Evolutionary conservation across 768 basidiomycete genomes (phyloP).

Genomic region (Xanthoconium purpureum): DNA sequence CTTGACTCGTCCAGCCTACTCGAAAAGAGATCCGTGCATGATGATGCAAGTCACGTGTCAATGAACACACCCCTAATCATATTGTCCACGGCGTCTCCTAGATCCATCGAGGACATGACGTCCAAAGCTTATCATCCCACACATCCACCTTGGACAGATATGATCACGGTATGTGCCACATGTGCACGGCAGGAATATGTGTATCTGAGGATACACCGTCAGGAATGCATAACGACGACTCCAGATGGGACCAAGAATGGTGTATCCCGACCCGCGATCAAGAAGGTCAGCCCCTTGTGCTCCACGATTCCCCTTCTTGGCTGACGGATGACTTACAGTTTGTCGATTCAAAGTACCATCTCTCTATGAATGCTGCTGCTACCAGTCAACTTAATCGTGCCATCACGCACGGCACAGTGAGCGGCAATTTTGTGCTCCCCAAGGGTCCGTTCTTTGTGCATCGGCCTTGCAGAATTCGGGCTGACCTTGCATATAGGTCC

Average conservation of each 20-base stretch:
- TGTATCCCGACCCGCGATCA: conserved; percentile 74
- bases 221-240: conserved; percentile 73
- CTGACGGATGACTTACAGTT: conserved; percentile 34
- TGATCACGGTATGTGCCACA: conserved; percentile 37
- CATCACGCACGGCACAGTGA: conserved; percentile 50
- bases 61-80: conserved; percentile 1
- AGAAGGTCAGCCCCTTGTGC: conserved; percentile 53
- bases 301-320: background rate
- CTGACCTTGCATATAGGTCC: conserved; percentile 13
- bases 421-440: conserved; percentile 53
- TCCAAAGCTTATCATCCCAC: conserved; percentile 31
- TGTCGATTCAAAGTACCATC: conserved; percentile 53
- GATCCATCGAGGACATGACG: background rate
- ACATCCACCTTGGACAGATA: conserved; percentile 53
- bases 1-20: too few species aligned
- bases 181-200: background rate
- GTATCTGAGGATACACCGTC: background rate
- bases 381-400: conserved; percentile 50
- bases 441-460: conserved; percentile 37
- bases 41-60: conserved; percentile 4
- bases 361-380: conserved; percentile 44
- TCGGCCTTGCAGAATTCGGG: background rate
- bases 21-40: too few species aligned
- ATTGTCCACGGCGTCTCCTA: background rate
- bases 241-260: conserved; percentile 66